Percentiles rank a stretch among this genome's conserved stretches.
phyloP scores from a whole-genome alignment of 345 rosid species.

The Acer negundo region DNA sequence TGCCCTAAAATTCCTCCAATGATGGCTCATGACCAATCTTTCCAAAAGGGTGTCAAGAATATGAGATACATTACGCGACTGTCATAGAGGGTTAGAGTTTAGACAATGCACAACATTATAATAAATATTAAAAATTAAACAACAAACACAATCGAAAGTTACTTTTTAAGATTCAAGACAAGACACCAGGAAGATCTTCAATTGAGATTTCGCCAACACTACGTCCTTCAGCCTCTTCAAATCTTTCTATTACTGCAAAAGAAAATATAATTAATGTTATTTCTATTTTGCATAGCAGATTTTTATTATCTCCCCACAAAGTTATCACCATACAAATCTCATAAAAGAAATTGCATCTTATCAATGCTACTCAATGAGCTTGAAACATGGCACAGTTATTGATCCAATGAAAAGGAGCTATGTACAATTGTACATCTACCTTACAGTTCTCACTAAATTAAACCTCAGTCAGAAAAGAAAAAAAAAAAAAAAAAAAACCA shows the following conservation, averaged over 20 bases:
- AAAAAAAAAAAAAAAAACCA: not conserved
- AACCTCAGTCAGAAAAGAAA: not conserved
- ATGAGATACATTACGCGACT: conserved; percentile 63
- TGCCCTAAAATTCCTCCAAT: conserved; percentile 92
- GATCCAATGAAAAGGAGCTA: not conserved
- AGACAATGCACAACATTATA: not conserved
- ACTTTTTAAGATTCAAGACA: conserved; percentile 60
- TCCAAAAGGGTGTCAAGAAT: conserved; percentile 65
- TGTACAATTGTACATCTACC: not conserved
- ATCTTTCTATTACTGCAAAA: conserved; percentile 66
- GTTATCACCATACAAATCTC: not conserved
- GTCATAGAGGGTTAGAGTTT: conserved; percentile 23
- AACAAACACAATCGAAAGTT: conserved; percentile 21
- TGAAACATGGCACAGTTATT: not conserved
- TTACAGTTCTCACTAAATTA: not conserved
- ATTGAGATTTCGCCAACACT: conserved; percentile 51
- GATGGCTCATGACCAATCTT: conserved; percentile 63
- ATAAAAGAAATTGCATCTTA: not conserved
- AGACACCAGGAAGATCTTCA: conserved; percentile 60
- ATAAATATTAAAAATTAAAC: not conserved
- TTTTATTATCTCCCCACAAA: not conserved
- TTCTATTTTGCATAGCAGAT: not conserved
- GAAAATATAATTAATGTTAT: not conserved
- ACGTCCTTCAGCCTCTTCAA: conserved; percentile 68
- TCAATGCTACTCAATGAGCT: not conserved